These are phyloP conservation scores for Trichoderma afroharzianum DNA, from an alignment of 2,329 filamentous ascomycete species.

Conservation along the genomic window DNA sequence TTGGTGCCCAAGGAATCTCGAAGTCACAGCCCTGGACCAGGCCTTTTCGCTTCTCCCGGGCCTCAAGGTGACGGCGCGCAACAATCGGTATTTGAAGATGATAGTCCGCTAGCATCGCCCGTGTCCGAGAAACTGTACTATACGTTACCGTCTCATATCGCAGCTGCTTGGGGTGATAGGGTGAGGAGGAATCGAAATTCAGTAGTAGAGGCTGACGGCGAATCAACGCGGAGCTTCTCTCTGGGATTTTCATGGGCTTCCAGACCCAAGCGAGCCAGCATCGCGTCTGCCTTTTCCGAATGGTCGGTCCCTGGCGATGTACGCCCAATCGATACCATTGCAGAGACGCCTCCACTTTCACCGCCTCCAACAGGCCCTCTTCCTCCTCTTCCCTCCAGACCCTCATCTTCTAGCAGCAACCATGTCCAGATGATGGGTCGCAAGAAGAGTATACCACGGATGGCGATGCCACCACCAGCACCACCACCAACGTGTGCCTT, in stretches of 20 bases:
- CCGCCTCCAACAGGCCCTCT: conserved; percentile 32
- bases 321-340: neutral
- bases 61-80: neutral
- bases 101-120: neutral
- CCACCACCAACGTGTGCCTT: conserved; percentile 54
- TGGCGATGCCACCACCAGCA: conserved; percentile 44
- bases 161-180: neutral
- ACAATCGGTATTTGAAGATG: neutral
- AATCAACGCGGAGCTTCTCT: conserved; percentile 8
- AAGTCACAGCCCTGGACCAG: neutral
- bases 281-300: conserved; percentile 29
- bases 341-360: conserved; percentile 25
- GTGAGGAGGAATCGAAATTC: conserved; percentile 1
- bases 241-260: conserved; percentile 21
- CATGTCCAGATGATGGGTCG: conserved; percentile 27
- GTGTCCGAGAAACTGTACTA: neutral
- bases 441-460: conserved; percentile 50
- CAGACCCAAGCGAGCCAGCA: conserved; percentile 29
- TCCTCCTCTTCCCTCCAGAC: conserved; percentile 30
- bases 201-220: neutral
- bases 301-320: conserved; percentile 24
- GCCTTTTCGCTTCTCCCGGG: neutral
- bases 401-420: conserved; percentile 18
- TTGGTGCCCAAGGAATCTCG: conserved; percentile 16
- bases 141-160: neutral